Evolutionary conservation across 495 filamentous ascomycete genomes (phyloP).

Genomic region (Lophiostoma macrostomum): DNA sequence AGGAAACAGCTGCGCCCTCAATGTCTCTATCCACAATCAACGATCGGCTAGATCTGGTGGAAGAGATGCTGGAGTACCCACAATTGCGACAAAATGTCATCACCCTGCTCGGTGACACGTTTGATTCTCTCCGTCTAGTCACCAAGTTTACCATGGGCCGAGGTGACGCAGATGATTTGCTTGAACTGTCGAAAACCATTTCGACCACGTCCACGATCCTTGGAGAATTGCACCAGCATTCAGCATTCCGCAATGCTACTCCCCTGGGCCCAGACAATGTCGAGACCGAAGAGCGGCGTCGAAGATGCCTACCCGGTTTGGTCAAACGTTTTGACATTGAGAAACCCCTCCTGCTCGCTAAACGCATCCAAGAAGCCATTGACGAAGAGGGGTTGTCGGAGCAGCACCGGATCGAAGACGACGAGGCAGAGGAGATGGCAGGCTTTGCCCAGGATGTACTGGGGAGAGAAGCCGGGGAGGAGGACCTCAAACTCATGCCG

Average conservation of each 20-base stretch:
- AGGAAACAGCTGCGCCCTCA: conserved; percentile 64
- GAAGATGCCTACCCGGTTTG: conserved; percentile 49
- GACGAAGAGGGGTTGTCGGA: conserved; percentile 88
- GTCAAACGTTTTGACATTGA: conserved; percentile 63
- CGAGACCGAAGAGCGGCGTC: conserved; percentile 34
- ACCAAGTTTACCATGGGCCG: conserved; percentile 90
- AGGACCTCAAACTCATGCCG: conserved; percentile 39
- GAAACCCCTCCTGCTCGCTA: conserved; percentile 64
- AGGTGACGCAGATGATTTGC: conserved; percentile 90
- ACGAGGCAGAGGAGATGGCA: conserved; percentile 62
- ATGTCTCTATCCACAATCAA: conserved; percentile 79
- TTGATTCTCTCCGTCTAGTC: conserved; percentile 84
- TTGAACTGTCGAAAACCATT: conserved; percentile 78
- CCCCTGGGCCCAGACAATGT: conserved; percentile 8
- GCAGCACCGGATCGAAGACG: conserved; percentile 72
- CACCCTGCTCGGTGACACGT: conserved; percentile 66
- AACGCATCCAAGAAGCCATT: conserved; percentile 70
- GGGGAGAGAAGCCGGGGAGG: conserved; percentile 54
- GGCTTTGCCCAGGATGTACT: conserved; percentile 66
- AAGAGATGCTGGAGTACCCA: conserved; percentile 60
- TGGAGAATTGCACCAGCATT: conserved; percentile 44
- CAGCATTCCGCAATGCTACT: conserved; percentile 19
- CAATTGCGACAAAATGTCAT: conserved; percentile 65
- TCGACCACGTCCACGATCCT: conserved; percentile 70
- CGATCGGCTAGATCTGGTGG: conserved; percentile 76